Conservation (phyloP, 2,329 filamentous ascomycete species). For the Rhynchosporium secalis region DNA sequence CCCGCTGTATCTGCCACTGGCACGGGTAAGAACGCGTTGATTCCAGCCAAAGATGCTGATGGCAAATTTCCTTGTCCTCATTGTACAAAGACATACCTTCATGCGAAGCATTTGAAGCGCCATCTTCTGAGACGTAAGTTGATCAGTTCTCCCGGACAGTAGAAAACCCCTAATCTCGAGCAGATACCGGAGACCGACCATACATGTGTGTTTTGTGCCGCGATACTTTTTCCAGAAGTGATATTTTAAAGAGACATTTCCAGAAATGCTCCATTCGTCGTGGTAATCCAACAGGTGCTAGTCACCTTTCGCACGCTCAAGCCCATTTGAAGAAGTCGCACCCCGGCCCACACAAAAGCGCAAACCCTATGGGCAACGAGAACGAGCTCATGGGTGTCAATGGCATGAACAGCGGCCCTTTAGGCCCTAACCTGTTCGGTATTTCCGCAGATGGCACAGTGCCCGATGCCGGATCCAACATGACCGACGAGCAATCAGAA, state of each 20-base stretch:
- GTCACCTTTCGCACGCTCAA: slow-evolving; percentile 90
- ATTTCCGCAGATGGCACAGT: slow-evolving; percentile 49
- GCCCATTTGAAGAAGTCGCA: slow-evolving; percentile 81
- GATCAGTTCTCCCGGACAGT: slow-evolving; percentile 38
- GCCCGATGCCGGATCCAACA: slow-evolving; percentile 39
- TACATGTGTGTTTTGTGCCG: slow-evolving; percentile 98
- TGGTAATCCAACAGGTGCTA: slow-evolving; percentile 92
- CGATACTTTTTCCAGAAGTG: slow-evolving; percentile 96
- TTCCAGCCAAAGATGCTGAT: slow-evolving; percentile 92
- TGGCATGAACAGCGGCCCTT: slow-evolving; percentile 53
- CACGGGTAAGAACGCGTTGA: slow-evolving; percentile 74
- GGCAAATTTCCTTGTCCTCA: slow-evolving; percentile 98
- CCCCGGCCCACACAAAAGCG: slow-evolving; percentile 54
- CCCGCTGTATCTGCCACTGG: slow-evolving; percentile 73
- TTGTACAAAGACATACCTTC: slow-evolving; percentile 96
- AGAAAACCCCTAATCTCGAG: slow-evolving; percentile 29
- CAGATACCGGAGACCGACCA: slow-evolving; percentile 95
- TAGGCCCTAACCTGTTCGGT: slow-evolving; percentile 47
- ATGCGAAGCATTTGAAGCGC: slow-evolving; percentile 95
- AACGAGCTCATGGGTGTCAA: slow-evolving; percentile 61
- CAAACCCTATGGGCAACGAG: slow-evolving; percentile 56
- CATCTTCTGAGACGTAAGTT: slow-evolving; percentile 90
- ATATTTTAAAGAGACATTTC: slow-evolving; percentile 98
- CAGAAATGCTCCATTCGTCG: slow-evolving; percentile 97
- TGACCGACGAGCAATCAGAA: slow-evolving; percentile 61